Evolutionary conservation across 164 flowering plant genomes (phyloP), one percentile per base, ranked within the genome.

Genomic region (Platanus orientalis): DNA sequence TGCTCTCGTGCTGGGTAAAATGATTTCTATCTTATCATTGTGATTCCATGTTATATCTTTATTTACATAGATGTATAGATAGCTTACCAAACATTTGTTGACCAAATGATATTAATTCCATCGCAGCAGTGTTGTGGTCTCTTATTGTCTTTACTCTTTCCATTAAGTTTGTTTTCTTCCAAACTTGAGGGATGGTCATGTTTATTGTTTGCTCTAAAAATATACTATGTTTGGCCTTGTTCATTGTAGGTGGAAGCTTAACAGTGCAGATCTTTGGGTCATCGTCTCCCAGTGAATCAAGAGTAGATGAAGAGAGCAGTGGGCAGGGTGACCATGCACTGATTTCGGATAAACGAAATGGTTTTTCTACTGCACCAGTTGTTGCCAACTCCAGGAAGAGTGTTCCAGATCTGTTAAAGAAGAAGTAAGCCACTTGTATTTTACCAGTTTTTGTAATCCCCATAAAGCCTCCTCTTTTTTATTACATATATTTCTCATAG

Each of bases 231-330:
- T 3, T 24, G n/a, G 26, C 19, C 44, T 67, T 63, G 24, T 60
- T 34, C 47, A 30, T 45, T 74, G 60, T 23, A 88, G 95, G 73
- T 64, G 96, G 96, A 58, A 89, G 92, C 80, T 72, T 89, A 65
- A 75, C 80, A 28, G 92, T 89, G 66, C 90, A 89, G 80, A 75
- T 89, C 57, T 67, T 65, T 48, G 90, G 89, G 34, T 74, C 84
- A 1, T 52, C 36, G 12, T 7, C 73, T 36, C 61, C 85, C 1
- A 55, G 48, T 23, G 57, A 65, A 13, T 65, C 68, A 26, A 63
- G 4, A 49, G 66, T 69, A 61, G 69, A 49, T 21, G 61, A 77
- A 34, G 65, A 49, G 20, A 59, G 7, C 19, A 63, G 30, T 45
- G 47, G 45, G 29, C 72, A 65, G 66, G 69, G 1, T 39, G 75